Base-by-base conservation (phyloP, 192 early-diverging fungal genomes). In the Coemansia sp. region DNA sequence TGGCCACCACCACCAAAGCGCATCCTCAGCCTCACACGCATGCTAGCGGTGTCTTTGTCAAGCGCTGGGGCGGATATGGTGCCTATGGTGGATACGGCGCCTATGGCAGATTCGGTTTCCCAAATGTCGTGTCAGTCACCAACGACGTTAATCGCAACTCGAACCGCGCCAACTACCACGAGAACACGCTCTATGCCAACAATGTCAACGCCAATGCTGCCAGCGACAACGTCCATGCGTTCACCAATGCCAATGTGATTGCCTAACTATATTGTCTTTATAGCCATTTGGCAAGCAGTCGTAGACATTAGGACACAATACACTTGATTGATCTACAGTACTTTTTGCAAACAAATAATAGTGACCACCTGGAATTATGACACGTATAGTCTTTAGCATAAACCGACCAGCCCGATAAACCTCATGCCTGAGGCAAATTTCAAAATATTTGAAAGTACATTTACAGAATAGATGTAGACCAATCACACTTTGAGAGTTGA, bases 241-340 rank as follows among this genome's bases (percentile, higher is more conserved):
- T 97, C 86, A 64, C 94, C 92, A 70, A 95, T 90, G 70, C 66
- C 53, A 62, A 62, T 30, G 55, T 66, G 4, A 74, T 96, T 89
- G 64, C 95, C 89, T 44, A 94, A 94, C 64, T 4, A 53, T 26
- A 37, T 37, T 37, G 35, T 37, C 4, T 37, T 37, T 37, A 37
- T 37, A 8, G 35, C 35, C 35, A 37, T 37, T 7, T 37, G 35
- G 35, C 35, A 37, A 37, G 35, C 6, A 37, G 9, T 37, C 8
- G 35, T 37, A 37, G 35, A 37, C 33, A 0, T 4, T 35, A 35
- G 33, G 7, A 8, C 6, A 37, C 6, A 37, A 37, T 37, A 37
- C 35, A 37, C 35, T 37, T 37, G 35, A 37, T 37, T 37, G 8
- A 37, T 37, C 35, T 37, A 37, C 35, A 37, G 35, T 37, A 37